These are phyloP conservation scores for Globisporangium polare DNA, from an alignment of 352 stramenopile species.

Conservation along the genomic window DNA sequence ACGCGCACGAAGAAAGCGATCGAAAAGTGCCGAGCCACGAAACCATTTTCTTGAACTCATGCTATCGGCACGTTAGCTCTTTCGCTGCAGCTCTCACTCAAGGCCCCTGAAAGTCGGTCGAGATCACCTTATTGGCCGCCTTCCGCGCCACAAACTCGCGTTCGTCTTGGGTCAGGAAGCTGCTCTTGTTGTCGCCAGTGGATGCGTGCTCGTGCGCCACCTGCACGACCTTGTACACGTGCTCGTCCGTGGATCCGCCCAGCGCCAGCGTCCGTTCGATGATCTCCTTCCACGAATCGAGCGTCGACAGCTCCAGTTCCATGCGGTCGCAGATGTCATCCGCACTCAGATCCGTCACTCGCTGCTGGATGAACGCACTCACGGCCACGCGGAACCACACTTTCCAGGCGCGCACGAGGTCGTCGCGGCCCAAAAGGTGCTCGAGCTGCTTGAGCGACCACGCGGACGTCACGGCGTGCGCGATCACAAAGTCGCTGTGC, in stretches of 20 bases:
- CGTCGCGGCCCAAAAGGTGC: conserved; percentile 21
- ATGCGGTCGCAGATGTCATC: conserved; percentile 24
- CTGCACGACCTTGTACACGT: conserved; percentile 69
- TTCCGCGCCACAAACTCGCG: conserved; percentile 39
- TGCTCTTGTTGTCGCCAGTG: background rate
- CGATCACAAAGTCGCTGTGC: conserved; percentile 33
- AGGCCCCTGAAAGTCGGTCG: conserved; percentile 5
- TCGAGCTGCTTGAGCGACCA: conserved; percentile 35
- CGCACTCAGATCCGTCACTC: conserved; percentile 23
- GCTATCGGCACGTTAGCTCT: too few relatives aligned
- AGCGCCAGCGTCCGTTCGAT: conserved; percentile 28
- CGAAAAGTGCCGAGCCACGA: too few relatives aligned
- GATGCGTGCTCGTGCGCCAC: conserved; percentile 34
- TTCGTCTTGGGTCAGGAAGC: conserved; percentile 30
- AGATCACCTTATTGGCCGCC: conserved; percentile 34
- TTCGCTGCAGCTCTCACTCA: background rate
- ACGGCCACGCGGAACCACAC: conserved; percentile 31
- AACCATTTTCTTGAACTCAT: too few relatives aligned
- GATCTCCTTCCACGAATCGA: conserved; percentile 42
- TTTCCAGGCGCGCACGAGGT: conserved; percentile 26
- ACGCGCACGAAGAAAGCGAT: too few relatives aligned
- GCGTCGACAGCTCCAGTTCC: conserved; percentile 13
- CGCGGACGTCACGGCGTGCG: conserved; percentile 29
- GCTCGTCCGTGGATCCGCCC: conserved; percentile 38
- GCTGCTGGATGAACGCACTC: conserved; percentile 22